These are phyloP conservation scores for Podospora appendiculata DNA, from an alignment of 495 filamentous ascomycete species.

Conservation along the genomic window DNA sequence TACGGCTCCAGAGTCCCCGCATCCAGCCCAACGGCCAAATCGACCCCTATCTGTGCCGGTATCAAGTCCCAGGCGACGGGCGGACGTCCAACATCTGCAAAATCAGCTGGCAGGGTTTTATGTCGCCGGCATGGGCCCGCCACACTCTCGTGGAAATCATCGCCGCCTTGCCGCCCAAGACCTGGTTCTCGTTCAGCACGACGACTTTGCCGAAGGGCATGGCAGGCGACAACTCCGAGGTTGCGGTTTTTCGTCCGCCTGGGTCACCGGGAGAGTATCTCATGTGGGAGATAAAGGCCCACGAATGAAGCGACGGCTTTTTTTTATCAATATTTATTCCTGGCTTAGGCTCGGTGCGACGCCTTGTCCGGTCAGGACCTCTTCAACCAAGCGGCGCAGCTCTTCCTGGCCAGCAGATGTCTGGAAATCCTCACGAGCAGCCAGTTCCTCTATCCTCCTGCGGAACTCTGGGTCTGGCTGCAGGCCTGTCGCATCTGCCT, in stretches of 20 bases:
- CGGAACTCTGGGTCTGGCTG: slow-evolving; percentile 64
- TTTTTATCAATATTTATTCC: slow-evolving; percentile 47
- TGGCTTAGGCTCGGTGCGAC: slow-evolving; percentile 31
- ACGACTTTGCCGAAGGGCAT: slow-evolving; percentile 38
- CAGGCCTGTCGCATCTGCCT: slow-evolving; percentile 47
- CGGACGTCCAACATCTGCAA: slow-evolving; percentile 30
- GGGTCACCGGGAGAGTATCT: slow-evolving; percentile 40
- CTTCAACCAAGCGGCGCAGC: slow-evolving; percentile 60
- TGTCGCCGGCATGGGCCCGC: slow-evolving; percentile 39
- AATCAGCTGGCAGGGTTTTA: slow-evolving; percentile 47
- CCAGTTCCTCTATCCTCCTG: slow-evolving; percentile 68
- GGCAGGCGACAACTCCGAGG: slow-evolving; percentile 32
- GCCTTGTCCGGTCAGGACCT: slow-evolving; percentile 52
- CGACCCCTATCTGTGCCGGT: slow-evolving; percentile 77
- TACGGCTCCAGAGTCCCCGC: slow-evolving; percentile 65
- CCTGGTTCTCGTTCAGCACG: slow-evolving; percentile 44
- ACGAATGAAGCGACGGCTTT: slow-evolving; percentile 24
- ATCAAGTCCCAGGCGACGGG: slow-evolving; percentile 50
- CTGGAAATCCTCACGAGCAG: slow-evolving; percentile 63
- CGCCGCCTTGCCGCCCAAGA: slow-evolving; percentile 27
- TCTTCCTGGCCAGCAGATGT: slow-evolving; percentile 61
- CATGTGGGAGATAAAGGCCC: slow-evolving; percentile 44
- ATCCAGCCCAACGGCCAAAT: slow-evolving; percentile 57
- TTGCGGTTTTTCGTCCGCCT: slow-evolving; percentile 39
- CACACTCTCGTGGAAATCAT: slow-evolving; percentile 32